phyloP scores from a whole-genome alignment of 2,329 filamentous ascomycete species.

The Fusarium falciforme region DNA sequence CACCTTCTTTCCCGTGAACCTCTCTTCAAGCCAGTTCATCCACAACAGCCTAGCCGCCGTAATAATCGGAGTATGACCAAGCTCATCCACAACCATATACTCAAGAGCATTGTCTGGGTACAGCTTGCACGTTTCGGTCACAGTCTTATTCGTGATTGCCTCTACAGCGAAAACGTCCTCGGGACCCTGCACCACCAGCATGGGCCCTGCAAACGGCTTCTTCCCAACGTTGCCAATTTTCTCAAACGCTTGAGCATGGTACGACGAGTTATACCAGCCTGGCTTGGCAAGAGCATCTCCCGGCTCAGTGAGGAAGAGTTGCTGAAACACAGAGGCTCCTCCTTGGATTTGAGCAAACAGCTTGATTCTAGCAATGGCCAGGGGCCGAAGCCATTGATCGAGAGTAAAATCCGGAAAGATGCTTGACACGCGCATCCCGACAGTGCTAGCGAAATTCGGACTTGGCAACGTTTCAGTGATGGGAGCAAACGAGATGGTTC shows the following conservation, averaged over 20 bases:
- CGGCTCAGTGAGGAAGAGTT: not conserved
- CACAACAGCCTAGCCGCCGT: not conserved
- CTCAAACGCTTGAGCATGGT: conserved; percentile 9
- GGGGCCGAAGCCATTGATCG: conserved; percentile 21
- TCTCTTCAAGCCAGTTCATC: conserved; percentile 5
- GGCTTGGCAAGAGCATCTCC: not conserved
- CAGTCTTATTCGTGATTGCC: not conserved
- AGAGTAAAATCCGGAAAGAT: conserved; percentile 28
- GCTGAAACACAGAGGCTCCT: not conserved
- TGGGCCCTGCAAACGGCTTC: not conserved
- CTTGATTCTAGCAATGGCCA: conserved; percentile 12
- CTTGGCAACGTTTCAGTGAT: conserved; percentile 1
- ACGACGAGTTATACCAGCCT: not conserved
- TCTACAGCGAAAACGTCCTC: not conserved
- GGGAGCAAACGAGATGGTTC: conserved; percentile 25
- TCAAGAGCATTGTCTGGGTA: not conserved
- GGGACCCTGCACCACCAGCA: conserved; percentile 2
- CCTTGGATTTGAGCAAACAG: conserved; percentile 19
- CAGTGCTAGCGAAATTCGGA: not conserved
- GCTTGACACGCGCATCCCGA: not conserved
- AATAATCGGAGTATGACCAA: conserved; percentile 9
- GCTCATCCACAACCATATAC: not conserved
- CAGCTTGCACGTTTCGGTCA: fast-evolving
- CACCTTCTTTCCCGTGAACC: not conserved
- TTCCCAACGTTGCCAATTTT: not conserved